Conservation (phyloP, 2,329 filamentous ascomycete genomes). For the Pseudogymnoascus pannorum region DNA sequence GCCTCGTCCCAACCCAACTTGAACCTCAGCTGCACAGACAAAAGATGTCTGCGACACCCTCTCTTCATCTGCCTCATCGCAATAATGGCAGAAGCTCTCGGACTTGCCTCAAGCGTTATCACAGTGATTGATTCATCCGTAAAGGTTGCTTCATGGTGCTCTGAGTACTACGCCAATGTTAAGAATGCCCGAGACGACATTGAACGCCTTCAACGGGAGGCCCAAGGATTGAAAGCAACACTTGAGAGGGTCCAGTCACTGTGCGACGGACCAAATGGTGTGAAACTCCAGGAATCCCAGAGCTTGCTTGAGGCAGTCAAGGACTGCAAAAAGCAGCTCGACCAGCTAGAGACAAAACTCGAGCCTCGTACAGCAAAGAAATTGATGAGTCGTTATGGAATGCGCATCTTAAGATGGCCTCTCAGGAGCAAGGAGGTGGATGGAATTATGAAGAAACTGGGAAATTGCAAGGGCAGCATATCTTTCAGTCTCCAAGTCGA, state of each 20-base stretch:
- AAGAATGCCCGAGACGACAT: slow-evolving; percentile 29
- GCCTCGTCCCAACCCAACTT: neutral
- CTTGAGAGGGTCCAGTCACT: slow-evolving; percentile 25
- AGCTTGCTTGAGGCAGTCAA: slow-evolving; percentile 20
- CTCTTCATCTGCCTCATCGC: slow-evolving; percentile 13
- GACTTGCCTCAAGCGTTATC: slow-evolving; percentile 31
- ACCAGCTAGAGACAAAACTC: slow-evolving; percentile 22
- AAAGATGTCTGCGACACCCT: slow-evolving; percentile 11
- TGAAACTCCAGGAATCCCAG: slow-evolving; percentile 24
- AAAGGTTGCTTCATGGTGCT: slow-evolving; percentile 30
- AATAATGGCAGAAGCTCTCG: slow-evolving; percentile 21
- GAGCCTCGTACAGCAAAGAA: slow-evolving; percentile 21
- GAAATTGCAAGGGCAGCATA: slow-evolving; percentile 25
- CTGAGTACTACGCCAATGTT: slow-evolving; percentile 31
- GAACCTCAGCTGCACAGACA: neutral
- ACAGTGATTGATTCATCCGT: slow-evolving; percentile 33
- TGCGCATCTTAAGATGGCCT: slow-evolving; percentile 34
- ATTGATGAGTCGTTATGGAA: slow-evolving; percentile 27
- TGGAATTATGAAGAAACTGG: slow-evolving; percentile 25
- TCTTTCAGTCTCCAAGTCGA: slow-evolving; percentile 29
- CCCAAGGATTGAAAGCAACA: slow-evolving; percentile 22
- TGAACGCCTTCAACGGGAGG: slow-evolving; percentile 26
- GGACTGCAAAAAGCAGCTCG: slow-evolving; percentile 19
- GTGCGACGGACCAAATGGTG: slow-evolving; percentile 23
- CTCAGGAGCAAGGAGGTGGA: slow-evolving; percentile 31